Evolutionary conservation across 768 basidiomycete species (phyloP), one percentile per base, ranked within the genome.

Genomic region (Xanthoconium stramineum): DNA sequence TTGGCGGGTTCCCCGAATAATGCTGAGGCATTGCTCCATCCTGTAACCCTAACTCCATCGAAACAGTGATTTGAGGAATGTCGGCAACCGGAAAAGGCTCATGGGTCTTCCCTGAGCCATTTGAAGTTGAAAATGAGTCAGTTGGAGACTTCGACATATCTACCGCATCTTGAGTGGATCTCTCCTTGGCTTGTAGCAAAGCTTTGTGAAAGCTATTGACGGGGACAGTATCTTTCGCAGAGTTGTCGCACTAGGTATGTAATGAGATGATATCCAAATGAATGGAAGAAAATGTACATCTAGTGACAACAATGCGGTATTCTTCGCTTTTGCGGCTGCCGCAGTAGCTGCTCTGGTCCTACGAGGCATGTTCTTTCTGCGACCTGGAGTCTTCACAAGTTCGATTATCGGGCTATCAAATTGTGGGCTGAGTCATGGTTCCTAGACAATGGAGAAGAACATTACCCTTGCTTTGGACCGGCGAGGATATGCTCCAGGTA

Each of bases 321-420:
- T 73, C 47, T 76, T 78, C 53, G 78, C 71, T 65, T 80, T 83
- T 10, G 79, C 80, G 6, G 76, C 65, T 5, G 72, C 68, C 17
- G 67, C 66, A 12, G 68, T 59, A 28, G 68, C 73, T n/a, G 76
- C 67, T 61, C 82, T 82, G 17, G 79, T 75, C 61, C 79, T 81
- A 61, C 77, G 81, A 5, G 75, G 73, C 14, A 78, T 69, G 47
- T 75, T 77, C 72, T 81, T 89, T 70, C 82, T 89, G 43, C 89
- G 81, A 32, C 88, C 85, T 14, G 91, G 91, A 1, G 91, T 93
- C 73, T 93, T 93, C 3, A 93, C 83, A 17, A 93, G 78, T 51
- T 92, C 89, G 40, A 90, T 84, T 15, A 92, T 79, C 9, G 83
- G 80, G 46, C 90, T 91, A 59, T 15, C 39, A 0, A 14, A 13